Evolutionary conservation across 2,329 filamentous ascomycete genomes (phyloP).

Genomic region (Byssochlamys sp.): DNA sequence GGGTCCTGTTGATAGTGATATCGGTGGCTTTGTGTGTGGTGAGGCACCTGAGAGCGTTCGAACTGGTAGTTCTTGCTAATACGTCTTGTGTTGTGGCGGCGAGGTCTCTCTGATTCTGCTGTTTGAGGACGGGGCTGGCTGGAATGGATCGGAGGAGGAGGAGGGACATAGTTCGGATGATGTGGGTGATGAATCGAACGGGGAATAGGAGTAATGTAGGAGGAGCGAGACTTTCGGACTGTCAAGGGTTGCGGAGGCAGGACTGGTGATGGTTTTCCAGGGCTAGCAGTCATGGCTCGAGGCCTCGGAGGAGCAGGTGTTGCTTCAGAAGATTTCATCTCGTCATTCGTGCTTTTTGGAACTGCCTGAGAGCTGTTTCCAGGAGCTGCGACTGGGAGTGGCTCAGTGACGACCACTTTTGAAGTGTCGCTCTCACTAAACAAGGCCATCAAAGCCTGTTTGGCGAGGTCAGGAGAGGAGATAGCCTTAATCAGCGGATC

Average conservation of each 20-base stretch:
- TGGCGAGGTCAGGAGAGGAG: conserved; percentile 5
- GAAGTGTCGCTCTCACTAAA: neutral
- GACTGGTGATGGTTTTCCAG: conserved; percentile 27
- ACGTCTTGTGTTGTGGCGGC: conserved; percentile 8
- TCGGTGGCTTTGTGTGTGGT: conserved; percentile 19
- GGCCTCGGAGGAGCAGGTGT: neutral
- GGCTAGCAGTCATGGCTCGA: conserved; percentile 23
- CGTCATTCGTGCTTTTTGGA: neutral
- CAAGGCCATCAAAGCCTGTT: neutral
- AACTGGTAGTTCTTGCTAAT: conserved; percentile 14
- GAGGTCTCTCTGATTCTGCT: conserved; percentile 4
- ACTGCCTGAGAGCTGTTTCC: neutral
- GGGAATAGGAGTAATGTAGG: conserved; percentile 8
- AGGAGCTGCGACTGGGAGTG: neutral
- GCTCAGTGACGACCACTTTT: neutral
- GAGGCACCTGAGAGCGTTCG: conserved; percentile 15
- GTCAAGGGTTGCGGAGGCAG: conserved; percentile 17
- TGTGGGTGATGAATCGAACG: conserved; percentile 18
- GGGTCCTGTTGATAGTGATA: conserved; percentile 12
- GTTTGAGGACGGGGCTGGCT: conserved; percentile 2
- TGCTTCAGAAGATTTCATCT: neutral
- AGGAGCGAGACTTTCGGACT: conserved; percentile 18
- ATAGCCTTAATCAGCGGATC: conserved; percentile 31
- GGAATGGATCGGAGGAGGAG: conserved; percentile 5
- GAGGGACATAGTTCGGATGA: conserved; percentile 16